Conservation (phyloP, 1,284 basidiomycete genomes). For the Gymnopus androsaceus region DNA sequence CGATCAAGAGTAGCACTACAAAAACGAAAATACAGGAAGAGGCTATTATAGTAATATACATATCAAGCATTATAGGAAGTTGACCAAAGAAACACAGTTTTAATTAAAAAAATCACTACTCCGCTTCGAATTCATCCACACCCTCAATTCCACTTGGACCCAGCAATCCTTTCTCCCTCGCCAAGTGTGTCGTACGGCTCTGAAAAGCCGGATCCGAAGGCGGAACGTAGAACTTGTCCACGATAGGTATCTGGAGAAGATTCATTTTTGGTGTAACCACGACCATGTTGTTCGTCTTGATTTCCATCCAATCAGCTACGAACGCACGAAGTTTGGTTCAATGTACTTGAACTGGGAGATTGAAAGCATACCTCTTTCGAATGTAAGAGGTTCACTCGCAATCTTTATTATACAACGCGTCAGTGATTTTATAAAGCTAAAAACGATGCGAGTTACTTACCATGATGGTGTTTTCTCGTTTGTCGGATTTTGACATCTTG, state of each 20-base stretch:
- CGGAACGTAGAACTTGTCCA: constrained; percentile 87
- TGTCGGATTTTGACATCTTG: constrained; percentile 95
- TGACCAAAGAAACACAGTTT: too few species aligned
- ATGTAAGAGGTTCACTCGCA: constrained; percentile 90
- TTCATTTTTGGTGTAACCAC: constrained; percentile 94
- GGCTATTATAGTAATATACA: too few species aligned
- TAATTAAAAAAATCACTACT: too few species aligned
- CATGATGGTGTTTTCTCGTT: constrained; percentile 93
- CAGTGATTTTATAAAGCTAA: background rate
- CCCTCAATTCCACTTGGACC: too few species aligned
- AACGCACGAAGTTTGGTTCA: constrained; percentile 2
- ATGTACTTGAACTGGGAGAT: background rate
- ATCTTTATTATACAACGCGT: constrained; percentile 53
- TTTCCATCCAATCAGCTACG: constrained; percentile 96
- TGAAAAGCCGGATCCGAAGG: constrained; percentile 72
- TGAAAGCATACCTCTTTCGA: constrained; percentile 77
- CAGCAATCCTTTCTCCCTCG: constrained; percentile 77
- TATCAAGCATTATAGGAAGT: too few species aligned
- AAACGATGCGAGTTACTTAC: constrained; percentile 37
- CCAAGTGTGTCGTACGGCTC: constrained; percentile 68
- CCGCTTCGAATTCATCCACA: too few species aligned
- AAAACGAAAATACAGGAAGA: too few species aligned
- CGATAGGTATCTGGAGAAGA: constrained; percentile 89
- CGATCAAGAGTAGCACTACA: too few species aligned
- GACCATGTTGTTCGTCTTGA: constrained; percentile 92